Evolutionary conservation across 495 filamentous ascomycete species (phyloP).

Genomic region (Staphylotrichum tortipilum): DNA sequence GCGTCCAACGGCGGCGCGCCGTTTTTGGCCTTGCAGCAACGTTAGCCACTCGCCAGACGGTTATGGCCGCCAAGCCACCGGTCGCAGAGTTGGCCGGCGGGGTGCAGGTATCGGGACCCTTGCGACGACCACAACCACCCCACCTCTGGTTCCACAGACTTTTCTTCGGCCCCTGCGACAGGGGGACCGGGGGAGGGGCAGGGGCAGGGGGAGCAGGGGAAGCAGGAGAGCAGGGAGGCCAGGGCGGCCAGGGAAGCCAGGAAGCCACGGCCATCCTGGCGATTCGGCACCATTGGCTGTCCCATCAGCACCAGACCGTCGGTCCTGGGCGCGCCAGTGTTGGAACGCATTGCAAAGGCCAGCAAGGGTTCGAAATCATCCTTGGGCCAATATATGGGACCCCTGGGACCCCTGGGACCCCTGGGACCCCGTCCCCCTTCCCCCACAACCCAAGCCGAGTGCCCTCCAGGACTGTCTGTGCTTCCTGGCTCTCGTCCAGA

Average conservation of each 20-base stretch:
- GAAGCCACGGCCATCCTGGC: slow-evolving; percentile 11
- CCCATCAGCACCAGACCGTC: slow-evolving; percentile 3
- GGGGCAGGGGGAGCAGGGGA: no score
- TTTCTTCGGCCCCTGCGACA: slow-evolving; percentile 9
- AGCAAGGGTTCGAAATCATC: slow-evolving; percentile 10
- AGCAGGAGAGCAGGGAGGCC: no score
- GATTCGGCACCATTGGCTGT: slow-evolving; percentile 6
- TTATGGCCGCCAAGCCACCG: slow-evolving; percentile 4
- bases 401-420: no score
- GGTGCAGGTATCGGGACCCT: slow-evolving; percentile 13
- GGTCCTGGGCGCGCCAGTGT: neutral
- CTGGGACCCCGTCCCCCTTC: slow-evolving; percentile 4
- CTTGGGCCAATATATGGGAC: slow-evolving; percentile 14
- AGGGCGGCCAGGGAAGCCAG: no score
- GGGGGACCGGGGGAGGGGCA: neutral
- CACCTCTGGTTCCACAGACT: slow-evolving; percentile 10
- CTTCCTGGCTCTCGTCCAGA: slow-evolving; percentile 5
- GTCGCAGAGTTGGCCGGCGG: slow-evolving; percentile 2
- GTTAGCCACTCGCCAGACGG: neutral
- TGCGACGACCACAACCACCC: neutral
- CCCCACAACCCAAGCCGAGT: slow-evolving; percentile 5
- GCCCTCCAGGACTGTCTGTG: neutral
- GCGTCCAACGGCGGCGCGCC: slow-evolving; percentile 1
- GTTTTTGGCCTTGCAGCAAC: slow-evolving; percentile 3
- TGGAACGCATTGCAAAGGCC: slow-evolving; percentile 4